These are phyloP conservation scores for Monilinia polystroma DNA, from an alignment of 2,329 filamentous ascomycete genomes.

Conservation along the genomic window DNA sequence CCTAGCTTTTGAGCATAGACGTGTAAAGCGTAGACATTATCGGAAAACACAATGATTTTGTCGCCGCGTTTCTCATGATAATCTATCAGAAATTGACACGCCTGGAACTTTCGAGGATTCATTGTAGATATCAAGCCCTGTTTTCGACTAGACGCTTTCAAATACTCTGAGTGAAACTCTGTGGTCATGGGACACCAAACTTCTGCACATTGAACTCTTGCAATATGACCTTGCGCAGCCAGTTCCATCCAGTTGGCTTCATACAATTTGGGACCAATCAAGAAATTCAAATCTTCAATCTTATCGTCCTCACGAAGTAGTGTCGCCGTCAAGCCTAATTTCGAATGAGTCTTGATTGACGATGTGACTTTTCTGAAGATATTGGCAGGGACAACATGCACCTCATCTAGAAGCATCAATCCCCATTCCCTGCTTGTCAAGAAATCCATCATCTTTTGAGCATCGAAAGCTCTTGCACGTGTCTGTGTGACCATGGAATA, in stretches of 20 bases:
- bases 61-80: slow-evolving; percentile 94
- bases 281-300: slow-evolving; percentile 93
- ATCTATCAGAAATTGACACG: slow-evolving; percentile 96
- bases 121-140: slow-evolving; percentile 81
- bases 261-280: slow-evolving; percentile 96
- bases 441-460: slow-evolving; percentile 97
- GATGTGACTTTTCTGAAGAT: slow-evolving; percentile 95
- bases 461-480: slow-evolving; percentile 82
- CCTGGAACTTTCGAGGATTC: slow-evolving; percentile 97
- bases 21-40: slow-evolving; percentile 91
- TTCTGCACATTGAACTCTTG: slow-evolving; percentile 94
- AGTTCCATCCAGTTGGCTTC: slow-evolving; percentile 99
- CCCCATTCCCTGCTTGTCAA: slow-evolving; percentile 90
- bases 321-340: slow-evolving; percentile 91
- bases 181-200: slow-evolving; percentile 99
- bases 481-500: slow-evolving; percentile 99
- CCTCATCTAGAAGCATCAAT: slow-evolving; percentile 93
- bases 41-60: slow-evolving; percentile 97
- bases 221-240: slow-evolving; percentile 94
- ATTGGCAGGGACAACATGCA: slow-evolving; percentile 94
- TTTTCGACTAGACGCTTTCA: slow-evolving; percentile 67
- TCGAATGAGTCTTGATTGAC: slow-evolving; percentile 90
- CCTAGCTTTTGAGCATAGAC: slow-evolving; percentile 79
- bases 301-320: slow-evolving; percentile 96
- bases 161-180: slow-evolving; percentile 95